Evolutionary conservation across 148 eudicot species (phyloP), one percentile per base, ranked within the genome.

Genomic region (Chenopodium formosanum): DNA sequence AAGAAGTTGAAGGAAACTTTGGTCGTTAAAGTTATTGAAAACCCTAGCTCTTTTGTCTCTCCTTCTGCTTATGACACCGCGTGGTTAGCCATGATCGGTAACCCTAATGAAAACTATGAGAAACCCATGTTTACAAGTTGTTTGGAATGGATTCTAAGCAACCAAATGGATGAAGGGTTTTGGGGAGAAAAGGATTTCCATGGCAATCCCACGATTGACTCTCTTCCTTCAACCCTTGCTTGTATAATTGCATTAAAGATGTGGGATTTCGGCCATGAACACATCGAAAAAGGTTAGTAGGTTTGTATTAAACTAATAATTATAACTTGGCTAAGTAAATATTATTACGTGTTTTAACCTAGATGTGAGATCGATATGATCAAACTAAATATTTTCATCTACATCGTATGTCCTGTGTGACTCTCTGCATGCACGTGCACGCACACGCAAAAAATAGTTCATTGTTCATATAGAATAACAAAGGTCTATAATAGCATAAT

Each of bases 41-140:
- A 52, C 10, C 65, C 67, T 31, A 19, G 76, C 64, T 34, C 31
- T 5, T 32, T 31, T 70, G 23, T 79, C 13, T 79, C 82, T 70
- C 16, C 67, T 79, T 79, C 76, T 22, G 75, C 82, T 70, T 79
- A 79, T 70, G 82, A 79, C 52, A 70, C 76, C 40, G 82, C 82
- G 71, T 79, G 82, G 82, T 46, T 79, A 53, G 82, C 82, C 67
- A 79, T 79, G 82, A 60, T 79, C 9, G 32, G 34, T 20, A 16
- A 70, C 29, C 65, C 68, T 31, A 37, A 37, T 34, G 53, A 13
- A 13, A 79, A 37, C 1, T 1, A 34, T 22, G 50, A 60, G 20
- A 37, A 60, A 60, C 82, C 82, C 7, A 20, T 70, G 82, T 79
- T 79, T 71, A 40, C 9, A 14, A 64, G 76, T 37, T 79, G 82